Base-by-base conservation (phyloP, 2,329 filamentous ascomycete genomes). In the Alternaria hordeiaustralica region DNA sequence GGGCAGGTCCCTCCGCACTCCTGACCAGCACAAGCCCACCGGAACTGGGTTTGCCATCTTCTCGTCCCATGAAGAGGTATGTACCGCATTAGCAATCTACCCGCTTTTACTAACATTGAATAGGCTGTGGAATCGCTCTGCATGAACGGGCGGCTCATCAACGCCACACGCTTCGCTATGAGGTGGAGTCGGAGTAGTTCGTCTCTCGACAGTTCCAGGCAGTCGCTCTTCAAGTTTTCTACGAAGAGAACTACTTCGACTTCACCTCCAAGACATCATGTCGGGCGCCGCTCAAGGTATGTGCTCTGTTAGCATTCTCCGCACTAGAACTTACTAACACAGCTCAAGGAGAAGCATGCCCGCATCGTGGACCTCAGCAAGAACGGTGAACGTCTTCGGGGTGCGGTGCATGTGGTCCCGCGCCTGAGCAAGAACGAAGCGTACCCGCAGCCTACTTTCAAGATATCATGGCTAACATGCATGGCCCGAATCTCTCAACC, bases 11-110 rank as follows among this genome's bases (percentile, higher is more conserved):
- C 87, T 99, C 55, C 92, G 95, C 66, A 99, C 96, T 12, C 96
- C 96, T 5, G 96, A 99, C 82, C 96, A 98, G 83, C 96, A 98
- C 83, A 99, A 99, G 86, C 96, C 96, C 18, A 99, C 96, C 11
- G 96, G 96, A 46, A 97, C 95, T 58, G 96, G 96, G 57, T 99
- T 99, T 82, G 96, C 96, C 55, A 95, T 99, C 61, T 99, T 99
- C 79, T 98, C 96, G 68, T 98, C 95, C 50, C 96, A 99, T 78
- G 96, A 99, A 86, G 96, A 99, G 90, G 94, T 97, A 84, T 84
- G 90, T 63, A 63, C 50, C 46, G 9, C 10, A 1, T 36, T 12
- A 12, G 3, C 28, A 18, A 26, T 21, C 0, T 33, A 23, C 33
- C 20, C 12, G 55, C 28, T n/a, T 21, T 43, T 66, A 45, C 62